Evolutionary conservation across 345 rosid genomes (phyloP).

Genomic region (Arabis hirsuta): DNA sequence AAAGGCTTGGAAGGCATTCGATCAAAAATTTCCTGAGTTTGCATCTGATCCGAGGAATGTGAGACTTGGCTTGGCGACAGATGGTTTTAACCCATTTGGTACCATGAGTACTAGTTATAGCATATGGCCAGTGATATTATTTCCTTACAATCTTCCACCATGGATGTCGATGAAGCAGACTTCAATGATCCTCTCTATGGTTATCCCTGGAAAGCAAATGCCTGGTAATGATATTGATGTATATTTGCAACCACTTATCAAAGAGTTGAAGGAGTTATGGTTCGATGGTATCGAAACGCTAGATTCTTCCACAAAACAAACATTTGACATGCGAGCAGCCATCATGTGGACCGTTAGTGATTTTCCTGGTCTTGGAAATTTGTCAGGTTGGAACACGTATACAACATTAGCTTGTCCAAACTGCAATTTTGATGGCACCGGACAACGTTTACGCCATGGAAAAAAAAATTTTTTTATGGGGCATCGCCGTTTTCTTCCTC

Average conservation of each 20-base stretch:
- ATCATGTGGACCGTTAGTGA: not conserved
- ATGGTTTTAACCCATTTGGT: slow-evolving; percentile 10
- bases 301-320: slow-evolving; percentile 11
- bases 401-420: slow-evolving; percentile 4
- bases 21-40: not conserved
- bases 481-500: slow-evolving; percentile 9
- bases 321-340: slow-evolving; percentile 10
- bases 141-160: not conserved
- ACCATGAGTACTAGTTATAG: not conserved
- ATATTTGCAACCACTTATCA: no score
- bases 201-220: not conserved
- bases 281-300: not conserved
- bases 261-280: not conserved
- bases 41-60: slow-evolving; percentile 14
- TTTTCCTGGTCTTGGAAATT: not conserved
- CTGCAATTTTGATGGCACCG: slow-evolving; percentile 2
- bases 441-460: not conserved
- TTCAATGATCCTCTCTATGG: slow-evolving; percentile 10
- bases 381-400: not conserved
- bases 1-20: slow-evolving; percentile 1
- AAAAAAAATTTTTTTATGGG: not conserved
- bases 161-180: slow-evolving; percentile 14
- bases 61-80: not conserved
- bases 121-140: not conserved
- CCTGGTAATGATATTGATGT: no score